Base-by-base conservation (phyloP, 139 green algal species). In the Ettlia oleoabundans region DNA sequence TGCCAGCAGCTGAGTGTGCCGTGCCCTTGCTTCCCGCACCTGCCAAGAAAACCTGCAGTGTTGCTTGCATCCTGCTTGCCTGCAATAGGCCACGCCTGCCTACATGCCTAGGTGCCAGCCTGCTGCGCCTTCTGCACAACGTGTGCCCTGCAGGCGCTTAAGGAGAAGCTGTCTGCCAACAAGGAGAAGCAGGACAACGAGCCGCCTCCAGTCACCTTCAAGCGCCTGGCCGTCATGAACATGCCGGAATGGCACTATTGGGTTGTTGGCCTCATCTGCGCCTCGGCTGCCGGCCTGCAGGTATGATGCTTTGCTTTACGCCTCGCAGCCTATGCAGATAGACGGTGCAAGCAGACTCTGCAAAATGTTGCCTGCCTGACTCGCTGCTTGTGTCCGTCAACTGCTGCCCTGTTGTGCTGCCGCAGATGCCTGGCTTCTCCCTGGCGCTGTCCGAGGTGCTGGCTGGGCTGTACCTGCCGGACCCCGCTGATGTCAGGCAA, bases 341-440 rank as follows among this genome's bases (percentile, higher is more conserved):
- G n/a, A n/a, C n/a, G n/a, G n/a, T n/a, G n/a, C n/a, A n/a, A n/a
- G n/a, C n/a, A n/a, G n/a, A n/a, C n/a, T n/a, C n/a, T n/a, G n/a
- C n/a, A n/a, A n/a, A n/a, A n/a, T n/a, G n/a, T n/a, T n/a, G n/a
- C n/a, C n/a, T n/a, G n/a, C n/a, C n/a, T n/a, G n/a, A n/a, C n/a
- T n/a, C n/a, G n/a, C n/a, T n/a, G n/a, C n/a, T n/a, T n/a, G n/a
- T n/a, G n/a, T n/a, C n/a, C 38, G 26, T 1, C 26, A 37, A n/a
- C 61, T n/a, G 24, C n/a, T 38, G 13, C 61, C n/a, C 61, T 67
- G 26, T 9, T 32, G 21, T 38, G 28, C 67, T 40, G 6, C 30
- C 13, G 6, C 71, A 80, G 73, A 80, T 80, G 73, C 73, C 73
- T 5, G 53, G 24, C 73, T 80, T 80, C 53, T 80, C 73, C 26